A percentile compares a stretch with the other conserved stretches of the same genome.
Evolutionary conservation across 208 protist genomes (phyloP).

Genomic region (Trypanosoma lewisi): DNA sequence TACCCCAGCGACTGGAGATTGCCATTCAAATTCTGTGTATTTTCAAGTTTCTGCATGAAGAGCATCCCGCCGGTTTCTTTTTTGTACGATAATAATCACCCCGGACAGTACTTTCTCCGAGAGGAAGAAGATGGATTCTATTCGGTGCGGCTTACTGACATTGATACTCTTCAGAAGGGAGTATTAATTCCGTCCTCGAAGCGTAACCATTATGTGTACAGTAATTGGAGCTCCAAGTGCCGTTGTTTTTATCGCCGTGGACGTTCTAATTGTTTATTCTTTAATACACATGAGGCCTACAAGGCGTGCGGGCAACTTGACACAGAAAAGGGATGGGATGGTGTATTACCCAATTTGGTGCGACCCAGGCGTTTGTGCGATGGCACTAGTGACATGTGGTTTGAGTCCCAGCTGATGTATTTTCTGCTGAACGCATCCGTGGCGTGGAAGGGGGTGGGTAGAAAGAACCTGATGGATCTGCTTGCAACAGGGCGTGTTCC

Average conservation of each 20-base stretch:
- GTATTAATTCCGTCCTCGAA: background rate
- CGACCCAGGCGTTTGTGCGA: background rate
- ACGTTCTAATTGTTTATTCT: slow-evolving; percentile 22
- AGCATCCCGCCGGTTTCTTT: slow-evolving; percentile 16
- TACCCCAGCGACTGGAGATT: slow-evolving; percentile 14
- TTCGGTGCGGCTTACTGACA: slow-evolving; percentile 20
- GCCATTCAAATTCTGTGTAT: slow-evolving; percentile 20
- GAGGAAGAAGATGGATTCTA: background rate
- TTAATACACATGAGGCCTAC: slow-evolving; percentile 22
- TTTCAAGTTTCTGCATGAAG: slow-evolving; percentile 18
- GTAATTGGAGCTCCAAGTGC: slow-evolving; percentile 9
- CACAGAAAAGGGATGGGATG: background rate
- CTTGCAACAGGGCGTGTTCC: background rate
- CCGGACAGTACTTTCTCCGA: slow-evolving; percentile 17
- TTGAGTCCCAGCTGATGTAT: slow-evolving; percentile 21
- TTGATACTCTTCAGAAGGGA: slow-evolving; percentile 22
- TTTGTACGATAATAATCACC: slow-evolving; percentile 20
- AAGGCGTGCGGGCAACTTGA: slow-evolving; percentile 13
- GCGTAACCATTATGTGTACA: slow-evolving; percentile 7
- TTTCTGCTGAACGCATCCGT: slow-evolving; percentile 5
- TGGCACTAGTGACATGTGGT: slow-evolving; percentile 27
- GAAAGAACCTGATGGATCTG: background rate
- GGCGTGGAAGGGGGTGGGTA: background rate
- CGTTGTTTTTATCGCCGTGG: slow-evolving; percentile 20
- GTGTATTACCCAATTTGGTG: background rate